Conservation (phyloP, 2,329 filamentous ascomycete species). For the Cytospora piceicola region DNA sequence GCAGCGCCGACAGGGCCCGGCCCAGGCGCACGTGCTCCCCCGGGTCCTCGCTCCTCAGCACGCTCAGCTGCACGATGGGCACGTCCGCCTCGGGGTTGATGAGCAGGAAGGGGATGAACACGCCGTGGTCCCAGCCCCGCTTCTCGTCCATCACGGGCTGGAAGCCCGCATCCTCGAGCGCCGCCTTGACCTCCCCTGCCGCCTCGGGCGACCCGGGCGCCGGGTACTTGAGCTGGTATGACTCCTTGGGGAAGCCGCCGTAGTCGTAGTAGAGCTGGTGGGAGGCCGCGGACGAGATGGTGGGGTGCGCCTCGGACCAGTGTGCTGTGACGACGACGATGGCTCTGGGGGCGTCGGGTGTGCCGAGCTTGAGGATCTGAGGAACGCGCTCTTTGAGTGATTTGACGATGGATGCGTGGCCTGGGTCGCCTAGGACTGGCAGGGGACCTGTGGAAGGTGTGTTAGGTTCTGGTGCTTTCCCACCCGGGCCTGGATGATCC, state of each 20-base stretch:
- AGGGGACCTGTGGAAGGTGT: constrained; percentile 50
- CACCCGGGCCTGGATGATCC: background rate
- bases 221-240: constrained; percentile 59
- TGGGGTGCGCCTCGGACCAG: constrained; percentile 55
- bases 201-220: constrained; percentile 59
- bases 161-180: constrained; percentile 52
- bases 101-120: constrained; percentile 61
- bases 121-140: constrained; percentile 63
- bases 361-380: constrained; percentile 57
- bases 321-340: constrained; percentile 63
- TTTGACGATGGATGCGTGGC: constrained; percentile 52
- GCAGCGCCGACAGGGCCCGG: constrained; percentile 53
- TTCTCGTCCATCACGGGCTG: constrained; percentile 43
- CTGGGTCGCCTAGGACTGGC: constrained; percentile 60
- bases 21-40: constrained; percentile 56
- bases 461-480: background rate
- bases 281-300: constrained; percentile 52
- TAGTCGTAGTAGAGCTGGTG: constrained; percentile 62
- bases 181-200: constrained; percentile 52
- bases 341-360: constrained; percentile 52
- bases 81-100: constrained; percentile 55
- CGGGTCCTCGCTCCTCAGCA: constrained; percentile 56
- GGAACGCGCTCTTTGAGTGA: constrained; percentile 59
- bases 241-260: constrained; percentile 59
- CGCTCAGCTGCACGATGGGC: constrained; percentile 61